A percentile compares a stretch with the other conserved stretches of the same genome.
These are phyloP conservation scores for Fusarium sublunatum DNA, from an alignment of 2,329 filamentous ascomycete genomes.

Conservation along the genomic window DNA sequence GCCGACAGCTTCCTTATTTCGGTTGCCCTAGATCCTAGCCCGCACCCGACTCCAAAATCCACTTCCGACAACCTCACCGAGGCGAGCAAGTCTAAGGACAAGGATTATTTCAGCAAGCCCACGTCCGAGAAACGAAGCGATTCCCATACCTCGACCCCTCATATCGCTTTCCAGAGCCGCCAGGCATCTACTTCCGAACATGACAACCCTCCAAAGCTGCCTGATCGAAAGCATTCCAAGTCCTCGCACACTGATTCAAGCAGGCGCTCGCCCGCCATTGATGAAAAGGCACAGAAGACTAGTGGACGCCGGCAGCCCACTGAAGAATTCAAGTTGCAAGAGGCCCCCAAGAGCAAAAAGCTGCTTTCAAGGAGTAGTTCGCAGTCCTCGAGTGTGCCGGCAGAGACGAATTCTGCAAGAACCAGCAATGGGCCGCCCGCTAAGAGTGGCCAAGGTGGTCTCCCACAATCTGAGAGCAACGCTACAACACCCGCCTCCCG, in stretches of 20 bases:
- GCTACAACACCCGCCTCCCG: slow-evolving; percentile 55
- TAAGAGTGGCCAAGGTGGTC: slow-evolving; percentile 40
- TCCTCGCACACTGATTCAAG: slow-evolving; percentile 57
- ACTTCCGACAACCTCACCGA: slow-evolving; percentile 61
- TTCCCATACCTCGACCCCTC: slow-evolving; percentile 74
- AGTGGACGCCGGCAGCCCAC: slow-evolving; percentile 51
- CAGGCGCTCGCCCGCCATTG: slow-evolving; percentile 48
- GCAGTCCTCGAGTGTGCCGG: slow-evolving; percentile 54
- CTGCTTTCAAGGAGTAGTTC: slow-evolving; percentile 58
- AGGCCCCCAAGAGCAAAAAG: slow-evolving; percentile 76
- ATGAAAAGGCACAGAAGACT: slow-evolving; percentile 55
- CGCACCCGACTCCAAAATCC: slow-evolving; percentile 67
- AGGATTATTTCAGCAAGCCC: slow-evolving; percentile 70
- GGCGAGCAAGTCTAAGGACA: slow-evolving; percentile 61
- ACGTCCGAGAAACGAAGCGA: slow-evolving; percentile 60
- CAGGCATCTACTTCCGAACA: slow-evolving; percentile 64
- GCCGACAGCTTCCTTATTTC: slow-evolving; percentile 81
- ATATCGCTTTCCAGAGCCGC: slow-evolving; percentile 86
- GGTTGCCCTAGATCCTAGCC: slow-evolving; percentile 77
- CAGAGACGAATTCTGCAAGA: slow-evolving; percentile 51
- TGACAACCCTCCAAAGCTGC: slow-evolving; percentile 63
- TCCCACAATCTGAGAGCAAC: slow-evolving; percentile 53
- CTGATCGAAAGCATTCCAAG: slow-evolving; percentile 55
- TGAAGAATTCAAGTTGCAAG: slow-evolving; percentile 82
- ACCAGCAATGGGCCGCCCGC: slow-evolving; percentile 51